Evolutionary conservation across 805 yeast species (phyloP), one percentile per base, ranked within the genome.

Genomic region (Ogataea henricii): DNA sequence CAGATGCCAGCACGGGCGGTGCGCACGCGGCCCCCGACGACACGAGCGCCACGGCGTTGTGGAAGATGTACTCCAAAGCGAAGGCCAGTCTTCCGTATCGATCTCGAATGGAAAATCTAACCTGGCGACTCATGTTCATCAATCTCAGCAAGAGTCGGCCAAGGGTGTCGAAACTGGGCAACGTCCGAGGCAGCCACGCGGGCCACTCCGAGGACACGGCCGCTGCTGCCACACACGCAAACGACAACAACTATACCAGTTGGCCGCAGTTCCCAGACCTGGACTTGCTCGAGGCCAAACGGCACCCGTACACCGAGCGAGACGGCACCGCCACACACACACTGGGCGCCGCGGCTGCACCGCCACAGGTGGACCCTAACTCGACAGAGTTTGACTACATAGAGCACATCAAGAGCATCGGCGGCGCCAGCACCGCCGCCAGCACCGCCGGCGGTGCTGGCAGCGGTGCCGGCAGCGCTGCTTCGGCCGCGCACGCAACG

Each of bases 51-150:
- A 73, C 77, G 32, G 74, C 81, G 4, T 66, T 89, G 18, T 90
- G 96, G 96, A 82, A 82, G 60, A 78, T 90, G 84, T 90, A 90
- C 66, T 74, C 85, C 43, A 79, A 78, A 54, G 95, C 96, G 13
- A 81, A 80, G 54, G 83, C 87, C 9, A 74, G 84, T 10, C 68
- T 90, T 34, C 96, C 96, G 1, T 82, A 87, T 63, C 77, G 79
- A 46, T 77, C 81, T 22, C 71, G 97, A 43, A 85, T 90, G 83
- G 89, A 87, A 60, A 90, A 90, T 62, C 66, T 89, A 46, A 83
- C 95, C 8, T 89, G 96, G 96, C 71, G 97, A 49, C 77, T 89
- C 81, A 85, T 89, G 91, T 79, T 76, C 37, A 70, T 85, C 55
- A 75, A 68, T 49, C 45, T 62, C 30, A 53, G 51, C 45, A 57